phyloP scores from a whole-genome alignment of 345 rosid genomes.

The Gossypium herbaceum region DNA sequence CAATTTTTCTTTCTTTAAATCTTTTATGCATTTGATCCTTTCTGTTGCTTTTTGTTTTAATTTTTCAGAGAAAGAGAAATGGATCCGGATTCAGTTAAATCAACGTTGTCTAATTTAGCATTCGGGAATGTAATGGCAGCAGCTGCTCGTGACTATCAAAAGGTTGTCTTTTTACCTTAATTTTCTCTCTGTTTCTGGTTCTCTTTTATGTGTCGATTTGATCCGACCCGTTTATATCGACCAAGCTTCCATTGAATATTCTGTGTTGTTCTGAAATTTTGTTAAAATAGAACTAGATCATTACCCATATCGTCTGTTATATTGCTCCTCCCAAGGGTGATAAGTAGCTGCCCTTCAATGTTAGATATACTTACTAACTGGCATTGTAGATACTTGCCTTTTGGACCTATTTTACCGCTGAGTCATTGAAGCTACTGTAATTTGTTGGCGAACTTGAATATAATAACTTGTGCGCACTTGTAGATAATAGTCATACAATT shows the following conservation, averaged over 20 bases:
- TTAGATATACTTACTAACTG: neutral
- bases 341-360: neutral
- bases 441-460: neutral
- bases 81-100: slow-evolving; percentile 91
- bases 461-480: neutral
- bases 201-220: neutral
- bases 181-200: neutral
- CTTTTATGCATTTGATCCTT: neutral
- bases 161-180: slow-evolving; percentile 33
- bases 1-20: neutral
- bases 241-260: neutral
- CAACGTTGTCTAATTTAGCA: slow-evolving; percentile 77
- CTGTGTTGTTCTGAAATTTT: neutral
- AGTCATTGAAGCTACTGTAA: neutral
- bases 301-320: neutral
- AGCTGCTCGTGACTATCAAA: slow-evolving; percentile 92
- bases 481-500: neutral
- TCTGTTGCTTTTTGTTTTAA: neutral
- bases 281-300: neutral
- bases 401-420: neutral
- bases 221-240: too few species aligned
- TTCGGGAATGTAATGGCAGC: slow-evolving; percentile 96
- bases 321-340: neutral
- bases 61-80: slow-evolving; percentile 28
- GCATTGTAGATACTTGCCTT: neutral